Evolutionary conservation across 306 rosid genomes (phyloP).

Genomic region (Lathyrus oleraceus): DNA sequence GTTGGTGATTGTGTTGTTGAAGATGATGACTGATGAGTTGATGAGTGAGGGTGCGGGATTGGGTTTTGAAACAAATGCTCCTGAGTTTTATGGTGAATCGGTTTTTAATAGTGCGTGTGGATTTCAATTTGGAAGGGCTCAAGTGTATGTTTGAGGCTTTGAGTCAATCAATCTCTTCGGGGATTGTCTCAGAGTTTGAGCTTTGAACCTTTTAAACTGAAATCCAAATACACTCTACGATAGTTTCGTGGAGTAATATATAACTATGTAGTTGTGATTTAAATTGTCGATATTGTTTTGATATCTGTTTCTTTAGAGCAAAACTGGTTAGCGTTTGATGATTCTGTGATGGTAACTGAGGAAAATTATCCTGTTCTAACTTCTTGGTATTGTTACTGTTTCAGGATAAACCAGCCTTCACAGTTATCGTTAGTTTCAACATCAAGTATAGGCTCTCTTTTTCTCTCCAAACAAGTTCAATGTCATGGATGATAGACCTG

Average conservation of each 20-base stretch:
- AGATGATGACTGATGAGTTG: background rate
- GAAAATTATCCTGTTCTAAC: conserved; percentile 26
- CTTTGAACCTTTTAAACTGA: background rate
- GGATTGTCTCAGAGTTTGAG: background rate
- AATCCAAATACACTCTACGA: background rate
- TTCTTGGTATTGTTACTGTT: conserved; percentile 27
- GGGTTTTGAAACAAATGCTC: background rate
- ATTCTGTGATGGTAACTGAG: background rate
- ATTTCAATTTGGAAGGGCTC: background rate
- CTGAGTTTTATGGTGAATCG: background rate
- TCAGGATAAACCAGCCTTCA: conserved; percentile 28
- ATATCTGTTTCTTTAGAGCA: background rate
- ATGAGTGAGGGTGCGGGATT: background rate
- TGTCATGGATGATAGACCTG: conserved; percentile 77
- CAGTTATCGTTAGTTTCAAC: conserved; percentile 13
- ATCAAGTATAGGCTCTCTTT: conserved; percentile 22
- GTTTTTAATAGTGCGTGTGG: background rate
- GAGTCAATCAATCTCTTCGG: background rate
- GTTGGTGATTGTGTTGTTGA: background rate
- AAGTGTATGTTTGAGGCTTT: background rate
- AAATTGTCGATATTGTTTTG: background rate
- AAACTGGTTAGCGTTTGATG: conserved; percentile 22
- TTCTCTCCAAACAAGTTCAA: conserved; percentile 33
- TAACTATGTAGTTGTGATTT: background rate
- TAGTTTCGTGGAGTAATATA: background rate